Evolutionary conservation across 2,329 filamentous ascomycete species (phyloP).

Genomic region (Clarireedia paspali): DNA sequence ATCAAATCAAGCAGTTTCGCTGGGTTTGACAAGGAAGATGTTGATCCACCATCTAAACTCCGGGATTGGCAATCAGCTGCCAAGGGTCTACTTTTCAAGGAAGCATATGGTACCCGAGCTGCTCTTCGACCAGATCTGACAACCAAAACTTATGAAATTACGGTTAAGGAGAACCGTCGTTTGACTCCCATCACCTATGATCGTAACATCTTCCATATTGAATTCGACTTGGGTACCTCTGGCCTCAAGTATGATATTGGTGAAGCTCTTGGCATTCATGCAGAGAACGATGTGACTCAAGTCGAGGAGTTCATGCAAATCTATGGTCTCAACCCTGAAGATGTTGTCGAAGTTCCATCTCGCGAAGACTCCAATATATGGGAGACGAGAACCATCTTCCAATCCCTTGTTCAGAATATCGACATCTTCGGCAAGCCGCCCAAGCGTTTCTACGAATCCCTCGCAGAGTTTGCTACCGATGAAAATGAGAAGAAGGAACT

Average conservation of each 20-base stretch:
- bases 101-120: conserved; percentile 72
- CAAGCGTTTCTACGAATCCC: conserved; percentile 93
- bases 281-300: conserved; percentile 77
- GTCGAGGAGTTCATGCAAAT: conserved; percentile 81
- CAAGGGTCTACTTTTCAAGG: conserved; percentile 87
- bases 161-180: conserved; percentile 90
- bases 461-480: conserved; percentile 79
- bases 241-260: conserved; percentile 95
- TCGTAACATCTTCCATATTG: conserved; percentile 99
- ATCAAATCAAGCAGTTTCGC: conserved; percentile 77
- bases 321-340: conserved; percentile 76
- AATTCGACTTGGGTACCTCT: conserved; percentile 89
- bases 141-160: conserved; percentile 79
- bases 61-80: conserved; percentile 77
- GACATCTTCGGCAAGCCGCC: conserved; percentile 96
- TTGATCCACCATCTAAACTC: conserved; percentile 58
- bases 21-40: conserved; percentile 67
- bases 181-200: conserved; percentile 85
- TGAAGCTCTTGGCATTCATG: conserved; percentile 92
- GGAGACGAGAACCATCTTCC: conserved; percentile 88
- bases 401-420: conserved; percentile 83
- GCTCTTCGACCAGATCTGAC: conserved; percentile 77
- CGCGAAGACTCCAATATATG: conserved; percentile 67
- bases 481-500: conserved; percentile 77
- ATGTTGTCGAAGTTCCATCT: conserved; percentile 84